These are phyloP conservation scores for Malus fusca DNA, from an alignment of 306 rosid genomes.

Conservation along the genomic window DNA sequence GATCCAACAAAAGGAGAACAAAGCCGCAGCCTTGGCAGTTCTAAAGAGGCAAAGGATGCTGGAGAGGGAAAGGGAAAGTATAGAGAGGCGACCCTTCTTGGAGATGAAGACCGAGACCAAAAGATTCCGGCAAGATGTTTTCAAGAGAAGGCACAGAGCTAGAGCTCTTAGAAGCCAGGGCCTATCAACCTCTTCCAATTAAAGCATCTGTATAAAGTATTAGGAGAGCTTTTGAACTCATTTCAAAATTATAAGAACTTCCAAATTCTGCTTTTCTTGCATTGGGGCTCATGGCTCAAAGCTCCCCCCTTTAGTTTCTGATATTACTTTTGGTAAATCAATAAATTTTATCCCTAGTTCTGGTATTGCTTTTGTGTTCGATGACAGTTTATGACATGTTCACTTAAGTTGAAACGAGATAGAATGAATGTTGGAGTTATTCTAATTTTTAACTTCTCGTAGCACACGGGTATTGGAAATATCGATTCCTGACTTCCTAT, in stretches of 20 bases:
- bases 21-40: constrained; percentile 59
- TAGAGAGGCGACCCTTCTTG: constrained; percentile 69
- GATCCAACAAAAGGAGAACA: constrained; percentile 43
- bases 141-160: constrained; percentile 84
- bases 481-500: not conserved
- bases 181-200: constrained; percentile 11
- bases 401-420: too few relatives aligned
- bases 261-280: not conserved
- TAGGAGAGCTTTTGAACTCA: not conserved
- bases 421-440: not conserved
- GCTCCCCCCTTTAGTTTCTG: not conserved
- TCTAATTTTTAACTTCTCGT: too few relatives aligned
- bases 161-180: constrained; percentile 39
- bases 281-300: not conserved
- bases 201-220: not conserved
- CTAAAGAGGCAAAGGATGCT: constrained; percentile 65
- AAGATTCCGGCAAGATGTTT: constrained; percentile 86
- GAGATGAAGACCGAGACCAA: constrained; percentile 78
- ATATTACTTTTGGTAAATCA: not conserved
- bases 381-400: not conserved
- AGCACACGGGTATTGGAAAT: not conserved
- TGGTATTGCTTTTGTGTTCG: not conserved
- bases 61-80: constrained; percentile 63
- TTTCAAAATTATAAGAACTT: not conserved
- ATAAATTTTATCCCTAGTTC: not conserved